These are phyloP conservation scores for Botrytis fabae DNA, from an alignment of 2,329 filamentous ascomycete genomes.

Conservation along the genomic window DNA sequence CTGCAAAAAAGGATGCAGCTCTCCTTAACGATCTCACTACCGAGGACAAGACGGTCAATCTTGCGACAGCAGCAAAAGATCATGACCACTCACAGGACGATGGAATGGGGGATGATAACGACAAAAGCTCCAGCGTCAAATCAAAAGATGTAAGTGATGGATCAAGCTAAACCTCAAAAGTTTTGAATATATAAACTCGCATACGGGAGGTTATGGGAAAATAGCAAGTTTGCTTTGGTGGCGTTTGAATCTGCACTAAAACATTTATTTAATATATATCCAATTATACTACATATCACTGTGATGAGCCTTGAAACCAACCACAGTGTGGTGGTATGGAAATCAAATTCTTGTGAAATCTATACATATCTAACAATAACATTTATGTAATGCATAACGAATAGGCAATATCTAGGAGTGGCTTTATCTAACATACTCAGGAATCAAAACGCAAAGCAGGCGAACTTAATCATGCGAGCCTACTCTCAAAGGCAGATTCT, in stretches of 20 bases:
- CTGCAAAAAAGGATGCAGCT: conserved; percentile 32
- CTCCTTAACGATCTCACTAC: conserved; percentile 39
- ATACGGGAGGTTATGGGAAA: background rate
- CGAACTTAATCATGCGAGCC: conserved; percentile 45
- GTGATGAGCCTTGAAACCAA: background rate
- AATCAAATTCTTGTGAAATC: background rate
- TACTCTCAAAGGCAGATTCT: conserved; percentile 17
- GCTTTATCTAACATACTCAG: conserved; percentile 14
- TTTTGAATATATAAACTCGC: background rate
- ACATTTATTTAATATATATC: background rate
- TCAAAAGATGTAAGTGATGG: conserved; percentile 34
- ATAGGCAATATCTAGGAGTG: too few relatives aligned
- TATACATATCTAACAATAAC: background rate
- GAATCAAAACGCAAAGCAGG: conserved; percentile 42
- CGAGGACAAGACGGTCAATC: conserved; percentile 26
- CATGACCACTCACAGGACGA: conserved; percentile 24
- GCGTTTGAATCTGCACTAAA: background rate
- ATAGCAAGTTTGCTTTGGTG: conserved; percentile 28
- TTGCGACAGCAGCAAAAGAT: conserved; percentile 29
- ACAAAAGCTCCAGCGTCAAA: conserved; percentile 1
- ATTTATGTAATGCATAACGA: background rate
- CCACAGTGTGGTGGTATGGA: conserved; percentile 21
- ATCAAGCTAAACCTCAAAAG: conserved; percentile 20
- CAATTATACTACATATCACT: background rate
- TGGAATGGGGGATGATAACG: background rate